Evolutionary conservation across 495 filamentous ascomycete genomes (phyloP).

Genomic region (Lepraria neglecta): DNA sequence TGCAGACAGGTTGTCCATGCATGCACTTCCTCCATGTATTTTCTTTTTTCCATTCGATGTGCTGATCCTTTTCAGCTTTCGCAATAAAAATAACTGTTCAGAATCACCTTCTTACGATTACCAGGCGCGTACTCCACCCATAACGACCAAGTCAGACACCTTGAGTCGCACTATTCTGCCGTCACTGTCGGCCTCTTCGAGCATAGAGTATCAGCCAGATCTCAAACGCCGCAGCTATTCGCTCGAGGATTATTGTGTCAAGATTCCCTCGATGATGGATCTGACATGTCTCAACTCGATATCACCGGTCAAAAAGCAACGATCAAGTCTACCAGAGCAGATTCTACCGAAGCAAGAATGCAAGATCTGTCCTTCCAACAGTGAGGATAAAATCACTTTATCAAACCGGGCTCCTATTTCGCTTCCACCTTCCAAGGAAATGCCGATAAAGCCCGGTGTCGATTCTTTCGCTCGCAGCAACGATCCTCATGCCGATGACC

Average conservation of each 20-base stretch:
- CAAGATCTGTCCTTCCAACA: not conserved
- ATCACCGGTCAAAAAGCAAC: conserved; percentile 12
- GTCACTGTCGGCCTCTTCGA: conserved; percentile 26
- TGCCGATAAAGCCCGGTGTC: too few relatives aligned
- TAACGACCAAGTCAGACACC: conserved; percentile 20
- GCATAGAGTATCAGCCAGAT: not conserved
- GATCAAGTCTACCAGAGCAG: not conserved
- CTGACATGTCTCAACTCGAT: not conserved
- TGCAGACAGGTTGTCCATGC: not conserved
- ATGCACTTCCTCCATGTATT: not conserved
- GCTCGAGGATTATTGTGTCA: not conserved
- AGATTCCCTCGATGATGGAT: not conserved
- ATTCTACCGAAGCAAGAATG: not conserved
- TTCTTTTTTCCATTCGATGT: conserved; percentile 1
- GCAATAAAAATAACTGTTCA: conserved; percentile 18
- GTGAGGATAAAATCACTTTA: not conserved
- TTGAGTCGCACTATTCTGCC: conserved; percentile 25
- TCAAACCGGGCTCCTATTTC: not conserved
- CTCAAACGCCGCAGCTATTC: conserved; percentile 9
- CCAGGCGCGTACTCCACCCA: conserved; percentile 24
- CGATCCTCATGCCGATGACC: too few relatives aligned
- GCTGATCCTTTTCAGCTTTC: conserved; percentile 22
- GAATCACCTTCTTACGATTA: conserved; percentile 26
- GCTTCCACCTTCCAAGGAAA: not conserved
- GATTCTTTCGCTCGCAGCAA: too few relatives aligned